Conservation (phyloP, 352 stramenopile species). For the Globisporangium polare region DNA sequence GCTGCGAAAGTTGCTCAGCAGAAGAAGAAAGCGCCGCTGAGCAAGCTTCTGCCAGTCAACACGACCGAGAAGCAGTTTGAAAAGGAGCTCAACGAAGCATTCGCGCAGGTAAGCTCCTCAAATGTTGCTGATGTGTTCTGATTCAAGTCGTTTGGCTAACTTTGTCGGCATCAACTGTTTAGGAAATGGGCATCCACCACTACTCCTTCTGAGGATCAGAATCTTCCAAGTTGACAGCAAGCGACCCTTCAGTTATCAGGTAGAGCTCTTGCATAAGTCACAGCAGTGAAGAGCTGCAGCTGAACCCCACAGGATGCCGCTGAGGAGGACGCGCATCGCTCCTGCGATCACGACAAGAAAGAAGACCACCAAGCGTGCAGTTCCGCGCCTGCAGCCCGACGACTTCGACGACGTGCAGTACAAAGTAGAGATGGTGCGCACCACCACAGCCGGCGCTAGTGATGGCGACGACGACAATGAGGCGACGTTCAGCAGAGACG, state of each 20-base stretch:
- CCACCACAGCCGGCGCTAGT: conserved; percentile 16
- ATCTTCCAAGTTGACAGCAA: not conserved
- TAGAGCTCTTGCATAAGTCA: not conserved
- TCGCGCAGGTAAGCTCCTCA: conserved; percentile 32
- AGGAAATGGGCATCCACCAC: conserved; percentile 57
- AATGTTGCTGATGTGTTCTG: not conserved
- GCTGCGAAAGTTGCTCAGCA: conserved; percentile 28
- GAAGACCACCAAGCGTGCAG: conserved; percentile 9
- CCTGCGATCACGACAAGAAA: not conserved
- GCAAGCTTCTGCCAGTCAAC: conserved; percentile 38
- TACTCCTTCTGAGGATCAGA: conserved; percentile 30
- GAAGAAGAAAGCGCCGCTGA: conserved; percentile 66
- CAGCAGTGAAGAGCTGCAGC: not conserved
- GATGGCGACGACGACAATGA: conserved; percentile 2
- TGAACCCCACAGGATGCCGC: no score
- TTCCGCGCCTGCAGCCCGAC: conserved; percentile 34
- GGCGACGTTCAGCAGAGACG: conserved; percentile 11
- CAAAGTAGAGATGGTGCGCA: conserved; percentile 49
- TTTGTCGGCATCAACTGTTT: not conserved
- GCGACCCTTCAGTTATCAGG: not conserved
- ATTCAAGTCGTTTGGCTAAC: not conserved
- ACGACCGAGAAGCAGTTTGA: conserved; percentile 50
- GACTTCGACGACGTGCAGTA: conserved; percentile 69
- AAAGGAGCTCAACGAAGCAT: conserved; percentile 62
- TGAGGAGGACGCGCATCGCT: not conserved